phyloP scores from a whole-genome alignment of 768 basidiomycete species.

The Xerocomellus chrysenteron region DNA sequence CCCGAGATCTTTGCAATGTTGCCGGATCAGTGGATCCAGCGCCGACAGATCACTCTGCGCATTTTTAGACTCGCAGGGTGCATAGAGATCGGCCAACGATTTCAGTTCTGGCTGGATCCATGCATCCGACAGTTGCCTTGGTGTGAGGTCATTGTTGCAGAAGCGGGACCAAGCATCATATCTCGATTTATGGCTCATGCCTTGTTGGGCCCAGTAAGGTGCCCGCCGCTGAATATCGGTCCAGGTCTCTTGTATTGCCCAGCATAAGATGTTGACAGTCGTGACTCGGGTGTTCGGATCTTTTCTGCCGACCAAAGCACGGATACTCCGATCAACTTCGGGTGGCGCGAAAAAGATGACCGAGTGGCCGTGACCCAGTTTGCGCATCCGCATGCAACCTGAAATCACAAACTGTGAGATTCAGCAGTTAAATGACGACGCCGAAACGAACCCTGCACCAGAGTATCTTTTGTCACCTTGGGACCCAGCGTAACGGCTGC shows the following conservation, averaged over 20 bases:
- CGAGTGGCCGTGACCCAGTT: conserved; percentile 45
- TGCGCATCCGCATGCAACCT: conserved; percentile 56
- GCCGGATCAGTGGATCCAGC: conserved; percentile 1
- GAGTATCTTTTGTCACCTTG: conserved; percentile 35
- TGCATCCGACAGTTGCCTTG: background rate
- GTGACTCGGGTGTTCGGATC: background rate
- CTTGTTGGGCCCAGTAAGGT: conserved; percentile 20
- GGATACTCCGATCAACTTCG: conserved; percentile 39
- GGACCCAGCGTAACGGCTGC: conserved; percentile 38
- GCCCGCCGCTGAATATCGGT: background rate
- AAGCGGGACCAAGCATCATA: conserved; percentile 15
- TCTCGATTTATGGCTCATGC: conserved; percentile 11
- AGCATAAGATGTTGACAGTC: conserved; percentile 37
- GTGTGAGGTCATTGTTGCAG: background rate
- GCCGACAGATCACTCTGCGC: background rate
- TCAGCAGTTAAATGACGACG: background rate
- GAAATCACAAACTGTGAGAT: background rate
- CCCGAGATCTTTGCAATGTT: conserved; percentile 11
- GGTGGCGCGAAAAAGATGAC: conserved; percentile 44
- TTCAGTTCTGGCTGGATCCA: conserved; percentile 42
- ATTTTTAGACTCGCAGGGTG: background rate
- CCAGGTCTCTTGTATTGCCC: conserved; percentile 47
- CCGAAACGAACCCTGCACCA: conserved; percentile 32
- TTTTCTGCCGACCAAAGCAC: conserved; percentile 15
- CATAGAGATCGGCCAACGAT: conserved; percentile 36